A percentile compares a stretch with the other conserved stretches of the same genome.
Evolutionary conservation across 306 rosid genomes (phyloP).

Genomic region (Dalbergia cochinchinensis): DNA sequence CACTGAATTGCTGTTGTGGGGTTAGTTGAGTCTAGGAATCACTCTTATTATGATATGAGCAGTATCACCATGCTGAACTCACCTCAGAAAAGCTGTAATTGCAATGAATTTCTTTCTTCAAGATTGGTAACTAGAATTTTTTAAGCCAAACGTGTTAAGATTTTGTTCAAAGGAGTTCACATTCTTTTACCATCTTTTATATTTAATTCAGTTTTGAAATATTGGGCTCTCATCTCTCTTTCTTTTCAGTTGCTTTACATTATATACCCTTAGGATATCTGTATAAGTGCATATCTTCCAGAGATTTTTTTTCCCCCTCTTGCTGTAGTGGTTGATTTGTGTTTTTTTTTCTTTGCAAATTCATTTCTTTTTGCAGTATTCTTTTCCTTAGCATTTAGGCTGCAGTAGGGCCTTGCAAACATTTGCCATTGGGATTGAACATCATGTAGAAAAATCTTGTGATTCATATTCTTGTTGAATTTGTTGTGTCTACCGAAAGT

Average conservation of each 20-base stretch:
- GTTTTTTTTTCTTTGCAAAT: constrained; percentile 16
- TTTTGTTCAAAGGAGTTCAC: constrained; percentile 8
- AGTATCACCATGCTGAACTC: constrained; percentile 22
- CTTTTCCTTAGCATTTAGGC: constrained; percentile 1
- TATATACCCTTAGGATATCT: constrained; percentile 1
- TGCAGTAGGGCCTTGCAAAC: neutral
- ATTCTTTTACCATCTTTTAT: neutral
- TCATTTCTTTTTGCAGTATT: neutral
- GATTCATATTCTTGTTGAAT: constrained; percentile 11
- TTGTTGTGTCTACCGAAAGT: constrained; percentile 12
- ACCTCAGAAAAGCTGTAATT: neutral
- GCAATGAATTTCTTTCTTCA: neutral
- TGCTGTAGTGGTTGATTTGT: neutral
- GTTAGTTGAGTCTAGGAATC: neutral
- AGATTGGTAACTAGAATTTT: neutral
- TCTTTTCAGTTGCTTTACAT: constrained; percentile 1
- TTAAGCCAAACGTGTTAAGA: neutral
- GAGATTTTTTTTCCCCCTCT: neutral
- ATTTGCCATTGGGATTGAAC: constrained; percentile 13
- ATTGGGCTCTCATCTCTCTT: neutral
- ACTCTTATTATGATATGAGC: neutral
- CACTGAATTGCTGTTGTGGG: constrained; percentile 24
- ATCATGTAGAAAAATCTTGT: neutral
- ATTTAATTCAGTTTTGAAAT: neutral
- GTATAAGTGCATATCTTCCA: neutral